phyloP scores from a whole-genome alignment of 768 basidiomycete genomes.

The Suillus occidentalis region DNA sequence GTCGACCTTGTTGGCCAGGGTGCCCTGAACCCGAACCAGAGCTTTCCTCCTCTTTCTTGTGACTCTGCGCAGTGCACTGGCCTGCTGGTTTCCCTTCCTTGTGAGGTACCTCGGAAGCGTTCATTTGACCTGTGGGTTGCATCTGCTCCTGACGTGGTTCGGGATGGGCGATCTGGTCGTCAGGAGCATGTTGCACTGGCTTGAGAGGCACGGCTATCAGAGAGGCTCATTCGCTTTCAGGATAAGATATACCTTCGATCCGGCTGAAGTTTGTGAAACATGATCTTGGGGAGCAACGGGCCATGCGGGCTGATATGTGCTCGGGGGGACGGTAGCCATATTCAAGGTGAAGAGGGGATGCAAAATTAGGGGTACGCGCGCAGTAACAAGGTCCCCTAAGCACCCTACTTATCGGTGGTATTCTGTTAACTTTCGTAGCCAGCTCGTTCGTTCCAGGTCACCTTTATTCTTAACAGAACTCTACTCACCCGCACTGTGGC shows the following conservation, averaged over 20 bases:
- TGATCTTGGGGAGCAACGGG: neutral
- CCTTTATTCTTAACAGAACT: too few relatives aligned
- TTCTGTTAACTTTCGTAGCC: too few relatives aligned
- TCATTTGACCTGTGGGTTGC: neutral
- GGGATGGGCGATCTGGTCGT: neutral
- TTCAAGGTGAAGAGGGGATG: neutral
- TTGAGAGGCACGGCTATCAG: neutral
- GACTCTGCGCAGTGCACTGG: neutral
- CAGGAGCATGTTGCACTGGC: neutral
- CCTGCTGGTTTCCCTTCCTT: neutral
- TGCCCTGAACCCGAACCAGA: neutral
- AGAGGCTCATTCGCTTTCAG: neutral
- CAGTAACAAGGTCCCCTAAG: too few relatives aligned
- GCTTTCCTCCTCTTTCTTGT: neutral
- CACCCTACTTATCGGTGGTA: too few relatives aligned
- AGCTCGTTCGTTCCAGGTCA: too few relatives aligned
- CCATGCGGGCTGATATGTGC: neutral
- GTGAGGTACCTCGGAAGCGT: neutral
- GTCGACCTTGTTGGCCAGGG: neutral
- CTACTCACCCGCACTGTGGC: too few relatives aligned
- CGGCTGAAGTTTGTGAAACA: neutral
- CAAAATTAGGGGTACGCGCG: conserved; percentile 3
- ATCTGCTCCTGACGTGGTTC: conserved; percentile 1
- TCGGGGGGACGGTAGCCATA: neutral
- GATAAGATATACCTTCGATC: neutral